These are phyloP conservation scores for Saccharomycopsis guyanensis DNA, from an alignment of 805 yeast species.

Conservation along the genomic window DNA sequence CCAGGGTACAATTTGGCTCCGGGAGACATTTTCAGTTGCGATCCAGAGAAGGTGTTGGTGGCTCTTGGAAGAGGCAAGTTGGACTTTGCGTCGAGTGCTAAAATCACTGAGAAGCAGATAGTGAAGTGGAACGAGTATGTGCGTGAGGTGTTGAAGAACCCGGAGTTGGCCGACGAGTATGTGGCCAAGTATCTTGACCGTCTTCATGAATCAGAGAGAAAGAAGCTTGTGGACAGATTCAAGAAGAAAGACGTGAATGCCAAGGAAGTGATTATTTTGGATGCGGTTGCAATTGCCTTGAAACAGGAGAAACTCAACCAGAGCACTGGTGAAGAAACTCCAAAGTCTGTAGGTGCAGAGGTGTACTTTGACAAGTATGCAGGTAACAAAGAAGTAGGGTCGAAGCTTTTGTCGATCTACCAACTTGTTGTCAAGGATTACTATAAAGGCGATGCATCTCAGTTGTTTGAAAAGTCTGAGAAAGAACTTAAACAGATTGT, in stretches of 20 bases:
- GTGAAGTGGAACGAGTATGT: slow-evolving; percentile 71
- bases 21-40: slow-evolving; percentile 83
- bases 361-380: slow-evolving; percentile 15
- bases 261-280: slow-evolving; percentile 24
- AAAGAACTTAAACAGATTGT: slow-evolving; percentile 2
- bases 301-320: slow-evolving; percentile 29
- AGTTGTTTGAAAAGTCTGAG: background rate
- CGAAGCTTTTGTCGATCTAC: slow-evolving; percentile 15
- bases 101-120: slow-evolving; percentile 65
- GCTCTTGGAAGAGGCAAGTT: slow-evolving; percentile 89
- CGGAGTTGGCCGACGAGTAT: slow-evolving; percentile 44
- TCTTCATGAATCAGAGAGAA: slow-evolving; percentile 27
- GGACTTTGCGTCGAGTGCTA: slow-evolving; percentile 54
- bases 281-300: slow-evolving; percentile 22
- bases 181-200: slow-evolving; percentile 8
- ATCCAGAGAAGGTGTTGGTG: slow-evolving; percentile 74
- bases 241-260: slow-evolving; percentile 38
- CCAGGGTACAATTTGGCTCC: slow-evolving; percentile 72
- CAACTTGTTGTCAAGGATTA: slow-evolving; percentile 4
- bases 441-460: slow-evolving; percentile 1
- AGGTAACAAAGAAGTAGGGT: slow-evolving; percentile 1
- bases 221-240: slow-evolving; percentile 27
- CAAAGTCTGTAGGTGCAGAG: slow-evolving; percentile 21
- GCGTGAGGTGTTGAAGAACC: slow-evolving; percentile 30
- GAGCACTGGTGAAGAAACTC: slow-evolving; percentile 24